These are phyloP conservation scores for Salix exigua DNA, from an alignment of 345 rosid genomes.

Conservation along the genomic window DNA sequence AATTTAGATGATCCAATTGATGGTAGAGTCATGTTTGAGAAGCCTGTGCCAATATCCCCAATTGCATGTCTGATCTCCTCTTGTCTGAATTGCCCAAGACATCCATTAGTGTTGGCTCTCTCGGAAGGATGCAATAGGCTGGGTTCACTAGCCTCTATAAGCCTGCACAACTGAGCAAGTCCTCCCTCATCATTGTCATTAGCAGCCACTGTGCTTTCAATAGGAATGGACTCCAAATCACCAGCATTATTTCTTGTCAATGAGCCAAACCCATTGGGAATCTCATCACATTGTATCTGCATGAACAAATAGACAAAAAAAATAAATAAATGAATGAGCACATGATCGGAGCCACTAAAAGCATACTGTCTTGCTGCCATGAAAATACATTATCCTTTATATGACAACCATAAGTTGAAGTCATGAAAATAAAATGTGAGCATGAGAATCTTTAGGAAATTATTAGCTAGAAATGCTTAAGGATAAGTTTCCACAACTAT, in stretches of 20 bases:
- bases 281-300: constrained; percentile 44
- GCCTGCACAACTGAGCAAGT: constrained; percentile 39
- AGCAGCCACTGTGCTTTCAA: constrained; percentile 36
- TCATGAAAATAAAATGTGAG: neutral
- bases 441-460: neutral
- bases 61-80: constrained; percentile 38
- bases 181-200: constrained; percentile 41
- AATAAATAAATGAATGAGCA: constrained; percentile 14
- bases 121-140: constrained; percentile 42
- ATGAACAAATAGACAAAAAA: neutral
- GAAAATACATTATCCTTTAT: neutral
- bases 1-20: constrained; percentile 23
- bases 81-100: constrained; percentile 36
- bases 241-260: constrained; percentile 31
- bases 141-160: constrained; percentile 46
- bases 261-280: constrained; percentile 40
- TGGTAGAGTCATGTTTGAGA: constrained; percentile 29
- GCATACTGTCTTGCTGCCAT: neutral
- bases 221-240: constrained; percentile 24
- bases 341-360: neutral
- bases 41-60: constrained; percentile 31
- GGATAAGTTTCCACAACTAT: neutral
- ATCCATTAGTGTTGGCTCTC: constrained; percentile 33
- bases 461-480: neutral
- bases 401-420: neutral